Conservation (phyloP, 2,329 filamentous ascomycete genomes). For the Akanthomyces uredinophilus region DNA sequence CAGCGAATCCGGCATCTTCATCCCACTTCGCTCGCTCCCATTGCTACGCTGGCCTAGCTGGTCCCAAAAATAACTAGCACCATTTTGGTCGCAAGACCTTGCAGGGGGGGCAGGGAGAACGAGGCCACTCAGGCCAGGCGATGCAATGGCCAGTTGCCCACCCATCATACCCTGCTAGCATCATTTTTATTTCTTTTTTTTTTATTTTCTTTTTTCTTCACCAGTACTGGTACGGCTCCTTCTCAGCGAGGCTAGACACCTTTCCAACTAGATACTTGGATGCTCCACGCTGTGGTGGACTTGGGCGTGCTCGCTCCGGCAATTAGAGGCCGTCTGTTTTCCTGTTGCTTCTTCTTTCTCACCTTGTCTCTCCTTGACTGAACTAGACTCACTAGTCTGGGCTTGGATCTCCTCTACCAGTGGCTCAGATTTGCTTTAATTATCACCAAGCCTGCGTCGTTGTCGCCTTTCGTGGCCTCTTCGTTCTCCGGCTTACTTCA, state of each 20-base stretch:
- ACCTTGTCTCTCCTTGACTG: background rate
- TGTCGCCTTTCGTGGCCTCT: background rate
- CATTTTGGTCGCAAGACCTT: background rate
- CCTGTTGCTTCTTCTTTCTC: background rate
- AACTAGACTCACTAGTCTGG: background rate
- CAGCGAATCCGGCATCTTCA: background rate
- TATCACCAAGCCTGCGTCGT: background rate
- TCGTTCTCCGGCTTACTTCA: background rate
- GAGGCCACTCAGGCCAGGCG: background rate
- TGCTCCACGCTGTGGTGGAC: background rate
- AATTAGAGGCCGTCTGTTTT: background rate
- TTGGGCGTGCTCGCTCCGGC: background rate
- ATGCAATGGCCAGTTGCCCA: background rate
- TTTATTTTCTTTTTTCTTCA: background rate
- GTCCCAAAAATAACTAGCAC: background rate
- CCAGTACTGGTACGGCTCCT: background rate
- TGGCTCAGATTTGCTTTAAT: constrained; percentile 3
- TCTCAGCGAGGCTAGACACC: background rate
- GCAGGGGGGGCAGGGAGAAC: background rate
- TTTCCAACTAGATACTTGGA: background rate
- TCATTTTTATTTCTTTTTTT: background rate
- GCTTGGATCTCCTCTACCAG: background rate
- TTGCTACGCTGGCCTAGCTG: background rate
- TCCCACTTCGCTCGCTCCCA: background rate
- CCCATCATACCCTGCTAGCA: background rate